A percentile compares a stretch with the other conserved stretches of the same genome.
phyloP scores from a whole-genome alignment of 257 asterid species.

The Misopates orontium region DNA sequence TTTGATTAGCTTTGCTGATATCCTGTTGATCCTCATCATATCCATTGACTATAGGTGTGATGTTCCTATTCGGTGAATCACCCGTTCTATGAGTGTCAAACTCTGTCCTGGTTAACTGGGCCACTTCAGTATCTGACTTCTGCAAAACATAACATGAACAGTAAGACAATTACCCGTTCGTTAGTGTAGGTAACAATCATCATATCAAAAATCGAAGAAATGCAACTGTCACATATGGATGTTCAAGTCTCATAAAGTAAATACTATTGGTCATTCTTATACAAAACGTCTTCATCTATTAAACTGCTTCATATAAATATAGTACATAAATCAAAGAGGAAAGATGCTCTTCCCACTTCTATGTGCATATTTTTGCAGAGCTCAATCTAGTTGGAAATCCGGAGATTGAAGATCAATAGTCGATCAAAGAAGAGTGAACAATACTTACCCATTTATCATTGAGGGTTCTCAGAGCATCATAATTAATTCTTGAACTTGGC shows the following conservation, averaged over 20 bases:
- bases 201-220: background rate
- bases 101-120: constrained; percentile 10
- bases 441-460: constrained; percentile 42
- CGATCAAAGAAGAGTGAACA: background rate
- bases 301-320: background rate
- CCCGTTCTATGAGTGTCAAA: constrained; percentile 14
- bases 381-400: too few species aligned
- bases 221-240: too few species aligned
- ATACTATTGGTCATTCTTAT: too few species aligned
- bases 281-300: background rate
- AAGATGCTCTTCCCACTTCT: background rate
- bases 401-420: background rate
- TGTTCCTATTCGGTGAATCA: constrained; percentile 11
- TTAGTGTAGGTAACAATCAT: background rate
- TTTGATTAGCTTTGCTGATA: constrained; percentile 21
- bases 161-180: background rate
- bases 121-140: constrained; percentile 31
- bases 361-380: background rate
- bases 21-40: constrained; percentile 29
- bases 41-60: constrained; percentile 6
- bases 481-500: constrained; percentile 51
- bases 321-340: background rate
- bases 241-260: too few species aligned
- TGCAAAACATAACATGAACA: constrained; percentile 16
- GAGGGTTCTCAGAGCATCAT: constrained; percentile 43